Evolutionary conservation across 768 basidiomycete genomes (phyloP).

Genomic region (Pleurotus citrinopileatus): DNA sequence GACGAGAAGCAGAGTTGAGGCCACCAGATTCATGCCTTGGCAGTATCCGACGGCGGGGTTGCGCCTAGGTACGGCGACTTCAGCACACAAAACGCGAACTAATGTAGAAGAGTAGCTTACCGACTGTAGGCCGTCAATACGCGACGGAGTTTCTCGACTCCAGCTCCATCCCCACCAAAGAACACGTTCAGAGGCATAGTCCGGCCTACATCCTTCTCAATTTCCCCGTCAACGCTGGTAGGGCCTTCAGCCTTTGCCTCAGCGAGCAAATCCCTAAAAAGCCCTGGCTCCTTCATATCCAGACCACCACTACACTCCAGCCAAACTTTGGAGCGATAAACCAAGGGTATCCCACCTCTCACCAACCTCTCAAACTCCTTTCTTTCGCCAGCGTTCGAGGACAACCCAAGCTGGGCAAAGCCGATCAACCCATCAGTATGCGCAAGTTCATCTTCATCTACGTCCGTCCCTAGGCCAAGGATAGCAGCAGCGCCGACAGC

Average conservation of each 20-base stretch:
- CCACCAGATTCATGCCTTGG: slow-evolving; percentile 94
- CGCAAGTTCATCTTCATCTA: slow-evolving; percentile 69
- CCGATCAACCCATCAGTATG: slow-evolving; percentile 89
- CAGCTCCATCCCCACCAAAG: slow-evolving; percentile 95
- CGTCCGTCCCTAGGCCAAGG: slow-evolving; percentile 61
- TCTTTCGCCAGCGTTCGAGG: slow-evolving; percentile 73
- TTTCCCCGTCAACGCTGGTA: slow-evolving; percentile 65
- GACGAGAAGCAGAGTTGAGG: slow-evolving; percentile 89
- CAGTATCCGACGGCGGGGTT: slow-evolving; percentile 93
- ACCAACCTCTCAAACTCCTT: slow-evolving; percentile 79
- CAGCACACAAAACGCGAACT: not conserved
- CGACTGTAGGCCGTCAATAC: slow-evolving; percentile 91
- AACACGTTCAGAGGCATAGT: slow-evolving; percentile 95
- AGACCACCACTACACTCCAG: slow-evolving; percentile 90
- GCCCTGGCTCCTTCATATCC: slow-evolving; percentile 89
- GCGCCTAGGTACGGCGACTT: slow-evolving; percentile 50
- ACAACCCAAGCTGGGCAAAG: slow-evolving; percentile 83
- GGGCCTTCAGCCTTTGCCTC: slow-evolving; percentile 33
- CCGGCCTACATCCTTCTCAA: slow-evolving; percentile 93
- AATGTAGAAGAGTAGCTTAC: slow-evolving; percentile 40
- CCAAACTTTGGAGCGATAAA: slow-evolving; percentile 87
- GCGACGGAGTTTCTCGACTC: slow-evolving; percentile 86
- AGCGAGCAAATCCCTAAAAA: slow-evolving; percentile 82
- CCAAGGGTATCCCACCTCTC: slow-evolving; percentile 84
- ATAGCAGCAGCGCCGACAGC: slow-evolving; percentile 57